Conservation (phyloP, 2,329 filamentous ascomycete species). For the Raffaelea deltoideospora region DNA sequence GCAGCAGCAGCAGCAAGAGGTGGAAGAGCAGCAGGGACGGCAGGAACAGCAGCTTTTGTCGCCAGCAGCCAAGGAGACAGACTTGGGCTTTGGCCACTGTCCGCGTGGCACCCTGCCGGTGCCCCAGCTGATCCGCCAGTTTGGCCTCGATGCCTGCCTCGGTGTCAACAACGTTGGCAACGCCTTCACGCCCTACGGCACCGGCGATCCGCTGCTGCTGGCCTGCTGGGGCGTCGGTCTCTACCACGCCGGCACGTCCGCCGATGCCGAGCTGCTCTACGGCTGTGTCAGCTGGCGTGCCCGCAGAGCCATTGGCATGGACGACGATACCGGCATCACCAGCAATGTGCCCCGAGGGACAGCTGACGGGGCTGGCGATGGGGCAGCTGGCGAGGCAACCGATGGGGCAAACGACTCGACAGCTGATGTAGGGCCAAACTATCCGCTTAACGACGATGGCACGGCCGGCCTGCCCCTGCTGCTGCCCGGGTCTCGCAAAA, state of each 20-base stretch:
- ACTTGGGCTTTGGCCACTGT: too few relatives aligned
- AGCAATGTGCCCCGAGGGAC: too few relatives aligned
- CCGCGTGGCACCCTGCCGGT: constrained; percentile 51
- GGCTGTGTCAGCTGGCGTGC: constrained; percentile 21
- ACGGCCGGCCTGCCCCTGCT: neutral
- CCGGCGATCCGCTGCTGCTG: constrained; percentile 47
- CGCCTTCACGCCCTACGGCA: constrained; percentile 57
- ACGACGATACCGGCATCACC: neutral
- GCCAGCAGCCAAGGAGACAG: too few relatives aligned
- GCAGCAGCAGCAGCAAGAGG: neutral
- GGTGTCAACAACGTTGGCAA: constrained; percentile 62
- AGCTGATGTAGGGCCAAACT: neutral
- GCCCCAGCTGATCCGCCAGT: constrained; percentile 41
- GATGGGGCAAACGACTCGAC: too few relatives aligned
- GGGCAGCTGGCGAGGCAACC: neutral
- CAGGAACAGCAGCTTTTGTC: too few relatives aligned
- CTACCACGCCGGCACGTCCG: constrained; percentile 49
- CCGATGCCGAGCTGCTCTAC: constrained; percentile 42
- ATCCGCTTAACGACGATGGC: neutral
- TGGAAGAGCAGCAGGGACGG: too few relatives aligned
- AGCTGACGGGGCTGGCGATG: too few relatives aligned
- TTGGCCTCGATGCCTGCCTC: constrained; percentile 43
- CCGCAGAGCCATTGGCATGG: constrained; percentile 18
- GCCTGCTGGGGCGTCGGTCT: constrained; percentile 49
- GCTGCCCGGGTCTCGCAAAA: too few relatives aligned